These are phyloP conservation scores for Septoria linicola DNA, from an alignment of 2,329 filamentous ascomycete genomes.

Conservation along the genomic window DNA sequence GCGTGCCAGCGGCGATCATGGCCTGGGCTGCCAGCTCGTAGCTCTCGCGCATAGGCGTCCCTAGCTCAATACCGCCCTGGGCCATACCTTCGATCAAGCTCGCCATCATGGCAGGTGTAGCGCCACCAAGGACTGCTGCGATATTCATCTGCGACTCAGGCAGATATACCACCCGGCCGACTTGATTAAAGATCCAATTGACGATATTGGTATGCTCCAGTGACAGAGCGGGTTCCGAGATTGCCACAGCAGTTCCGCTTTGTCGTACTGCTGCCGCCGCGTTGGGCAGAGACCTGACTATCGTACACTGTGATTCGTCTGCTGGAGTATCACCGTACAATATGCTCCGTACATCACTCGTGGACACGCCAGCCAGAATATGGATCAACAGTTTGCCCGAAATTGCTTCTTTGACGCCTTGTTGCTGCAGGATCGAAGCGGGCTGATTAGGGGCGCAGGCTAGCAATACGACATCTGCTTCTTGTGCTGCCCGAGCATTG, in stretches of 20 bases:
- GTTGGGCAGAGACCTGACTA: slow-evolving; percentile 83
- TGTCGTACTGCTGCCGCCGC: slow-evolving; percentile 76
- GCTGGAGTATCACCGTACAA: slow-evolving; percentile 52
- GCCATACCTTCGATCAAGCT: slow-evolving; percentile 72
- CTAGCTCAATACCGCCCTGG: slow-evolving; percentile 77
- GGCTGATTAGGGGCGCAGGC: slow-evolving; percentile 73
- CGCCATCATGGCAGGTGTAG: slow-evolving; percentile 74
- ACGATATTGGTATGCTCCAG: slow-evolving; percentile 58
- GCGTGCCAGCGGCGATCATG: slow-evolving; percentile 69
- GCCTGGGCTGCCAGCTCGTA: slow-evolving; percentile 76
- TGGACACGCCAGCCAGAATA: slow-evolving; percentile 75
- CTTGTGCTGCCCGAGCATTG: slow-evolving; percentile 65
- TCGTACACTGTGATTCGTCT: slow-evolving; percentile 56
- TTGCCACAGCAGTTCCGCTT: slow-evolving; percentile 75
- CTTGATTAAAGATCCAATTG: slow-evolving; percentile 73
- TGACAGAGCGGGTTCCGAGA: slow-evolving; percentile 58
- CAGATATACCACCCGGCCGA: slow-evolving; percentile 69
- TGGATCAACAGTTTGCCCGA: slow-evolving; percentile 77
- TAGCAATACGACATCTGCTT: slow-evolving; percentile 72
- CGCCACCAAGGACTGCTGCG: slow-evolving; percentile 70
- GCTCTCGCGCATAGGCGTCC: slow-evolving; percentile 69
- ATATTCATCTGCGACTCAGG: slow-evolving; percentile 69
- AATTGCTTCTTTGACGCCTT: slow-evolving; percentile 71
- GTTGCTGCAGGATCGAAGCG: slow-evolving; percentile 63
- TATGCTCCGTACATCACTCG: slow-evolving; percentile 58